Percentiles rank a stretch among this genome's conserved stretches.
Conservation (phyloP, 2,329 filamentous ascomycete species). For the Curvularia eragrostidis region DNA sequence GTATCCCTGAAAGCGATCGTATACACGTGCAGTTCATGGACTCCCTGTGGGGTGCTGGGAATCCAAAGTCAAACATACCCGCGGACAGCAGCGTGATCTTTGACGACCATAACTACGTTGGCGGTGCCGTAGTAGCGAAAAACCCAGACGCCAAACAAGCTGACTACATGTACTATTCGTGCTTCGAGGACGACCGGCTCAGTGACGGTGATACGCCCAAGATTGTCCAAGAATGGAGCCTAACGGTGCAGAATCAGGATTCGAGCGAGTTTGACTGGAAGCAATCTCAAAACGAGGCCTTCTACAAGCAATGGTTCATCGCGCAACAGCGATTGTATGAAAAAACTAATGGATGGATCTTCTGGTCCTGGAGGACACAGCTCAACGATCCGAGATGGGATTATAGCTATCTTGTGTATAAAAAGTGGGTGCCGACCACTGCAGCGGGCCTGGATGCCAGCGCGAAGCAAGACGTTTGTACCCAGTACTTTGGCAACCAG, state of each 20-base stretch:
- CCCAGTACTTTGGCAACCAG: conserved; percentile 7
- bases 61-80: conserved; percentile 58
- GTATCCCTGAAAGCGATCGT: conserved; percentile 52
- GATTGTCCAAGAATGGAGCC: conserved; percentile 67
- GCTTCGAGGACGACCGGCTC: conserved; percentile 53
- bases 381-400: conserved; percentile 59
- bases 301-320: conserved; percentile 65
- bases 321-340: conserved; percentile 65
- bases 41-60: conserved; percentile 62
- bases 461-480: conserved; percentile 6
- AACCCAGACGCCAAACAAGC: conserved; percentile 49
- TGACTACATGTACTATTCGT: conserved; percentile 60
- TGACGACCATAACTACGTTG: conserved; percentile 66
- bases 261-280: conserved; percentile 53
- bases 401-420: conserved; percentile 45
- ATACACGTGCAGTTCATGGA: conserved; percentile 65
- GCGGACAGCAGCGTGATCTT: conserved; percentile 57
- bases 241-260: conserved; percentile 60
- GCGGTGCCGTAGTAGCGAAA: conserved; percentile 47
- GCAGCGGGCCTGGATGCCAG: conserved; percentile 12
- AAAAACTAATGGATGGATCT: conserved; percentile 62
- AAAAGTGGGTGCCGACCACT: conserved; percentile 14
- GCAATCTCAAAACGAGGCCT: conserved; percentile 48
- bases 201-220: conserved; percentile 51
- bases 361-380: conserved; percentile 67